These are phyloP conservation scores for Lactarius indigo DNA, from an alignment of 768 basidiomycete genomes.

Conservation along the genomic window DNA sequence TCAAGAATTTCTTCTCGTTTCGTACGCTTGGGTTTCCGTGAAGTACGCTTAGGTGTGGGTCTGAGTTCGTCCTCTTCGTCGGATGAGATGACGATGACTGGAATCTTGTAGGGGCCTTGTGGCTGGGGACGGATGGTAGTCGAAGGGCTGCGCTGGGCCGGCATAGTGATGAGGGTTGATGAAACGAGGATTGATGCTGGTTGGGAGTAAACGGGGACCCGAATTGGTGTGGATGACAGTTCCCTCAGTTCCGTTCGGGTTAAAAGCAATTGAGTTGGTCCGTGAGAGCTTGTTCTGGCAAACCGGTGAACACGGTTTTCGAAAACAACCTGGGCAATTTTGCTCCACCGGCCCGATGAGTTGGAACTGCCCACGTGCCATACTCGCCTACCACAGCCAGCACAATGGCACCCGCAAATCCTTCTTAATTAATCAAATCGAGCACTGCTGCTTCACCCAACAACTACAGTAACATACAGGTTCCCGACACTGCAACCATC, in stretches of 20 bases:
- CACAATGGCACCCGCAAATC: background rate
- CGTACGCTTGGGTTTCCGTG: slow-evolving; percentile 6
- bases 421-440: background rate
- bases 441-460: background rate
- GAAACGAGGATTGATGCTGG: background rate
- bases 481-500: background rate
- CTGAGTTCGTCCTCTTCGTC: slow-evolving; percentile 17
- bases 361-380: background rate
- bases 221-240: background rate
- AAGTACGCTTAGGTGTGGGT: background rate
- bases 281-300: background rate
- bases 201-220: slow-evolving; percentile 6
- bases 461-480: slow-evolving; percentile 2
- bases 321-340: background rate
- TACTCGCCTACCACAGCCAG: background rate
- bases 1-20: slow-evolving; percentile 11
- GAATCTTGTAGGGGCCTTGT: slow-evolving; percentile 1
- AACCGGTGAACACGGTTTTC: background rate
- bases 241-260: background rate
- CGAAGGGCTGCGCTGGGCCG: slow-evolving; percentile 11
- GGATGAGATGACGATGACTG: slow-evolving; percentile 22
- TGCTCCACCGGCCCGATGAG: background rate
- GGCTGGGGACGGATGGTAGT: slow-evolving; percentile 2
- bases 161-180: slow-evolving; percentile 7
- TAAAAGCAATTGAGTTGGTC: background rate